Conservation (phyloP, 805 yeast genomes). For the Candida ponderosae region DNA sequence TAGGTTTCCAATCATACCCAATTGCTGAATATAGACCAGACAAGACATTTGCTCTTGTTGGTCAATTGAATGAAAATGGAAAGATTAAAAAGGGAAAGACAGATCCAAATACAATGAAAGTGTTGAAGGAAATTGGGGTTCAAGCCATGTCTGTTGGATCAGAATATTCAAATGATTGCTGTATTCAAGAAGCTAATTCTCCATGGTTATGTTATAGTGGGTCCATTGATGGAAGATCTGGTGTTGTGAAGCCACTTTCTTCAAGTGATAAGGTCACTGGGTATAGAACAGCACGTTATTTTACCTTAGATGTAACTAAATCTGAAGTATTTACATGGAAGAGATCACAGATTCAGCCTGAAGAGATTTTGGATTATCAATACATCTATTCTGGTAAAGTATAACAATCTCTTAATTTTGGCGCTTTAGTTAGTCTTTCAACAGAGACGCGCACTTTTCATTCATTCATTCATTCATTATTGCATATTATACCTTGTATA, state of each 20-base stretch:
- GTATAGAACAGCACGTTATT: slow-evolving; percentile 44
- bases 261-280: slow-evolving; percentile 47
- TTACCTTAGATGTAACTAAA: slow-evolving; percentile 35
- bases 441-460: too few relatives aligned
- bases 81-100: slow-evolving; percentile 23
- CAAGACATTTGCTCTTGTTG: slow-evolving; percentile 28
- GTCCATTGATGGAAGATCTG: slow-evolving; percentile 47
- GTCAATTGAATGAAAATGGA: slow-evolving; percentile 31
- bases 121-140: slow-evolving; percentile 38
- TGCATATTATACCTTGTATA: too few relatives aligned
- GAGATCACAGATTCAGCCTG: slow-evolving; percentile 39
- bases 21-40: slow-evolving; percentile 46
- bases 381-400: slow-evolving; percentile 12
- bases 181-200: slow-evolving; percentile 32
- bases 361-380: slow-evolving; percentile 36
- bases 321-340: slow-evolving; percentile 53
- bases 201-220: slow-evolving; percentile 67
- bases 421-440: too few relatives aligned
- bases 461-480: too few relatives aligned
- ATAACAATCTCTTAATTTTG: too few relatives aligned
- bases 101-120: slow-evolving; percentile 33
- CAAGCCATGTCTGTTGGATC: slow-evolving; percentile 56
- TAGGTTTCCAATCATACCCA: slow-evolving; percentile 66
- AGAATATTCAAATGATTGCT: slow-evolving; percentile 64
- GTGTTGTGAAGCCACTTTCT: too few relatives aligned